Evolutionary conservation across 768 basidiomycete genomes (phyloP).

Genomic region (Lactifluus subvellereus): DNA sequence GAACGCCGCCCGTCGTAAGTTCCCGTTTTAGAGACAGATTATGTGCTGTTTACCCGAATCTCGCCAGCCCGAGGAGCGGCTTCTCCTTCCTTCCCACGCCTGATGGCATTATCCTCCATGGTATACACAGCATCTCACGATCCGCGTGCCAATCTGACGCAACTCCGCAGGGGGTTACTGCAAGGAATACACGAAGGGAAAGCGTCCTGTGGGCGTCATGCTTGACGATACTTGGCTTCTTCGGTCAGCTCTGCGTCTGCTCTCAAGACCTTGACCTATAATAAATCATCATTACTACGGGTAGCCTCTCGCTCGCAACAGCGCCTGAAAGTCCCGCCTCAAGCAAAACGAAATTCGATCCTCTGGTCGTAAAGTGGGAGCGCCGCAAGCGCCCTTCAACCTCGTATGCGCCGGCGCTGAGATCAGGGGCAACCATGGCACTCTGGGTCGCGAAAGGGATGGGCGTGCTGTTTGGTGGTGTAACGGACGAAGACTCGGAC

Average conservation of each 20-base stretch:
- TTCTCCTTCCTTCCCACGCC: conserved; percentile 77
- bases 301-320: neutral
- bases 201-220: conserved; percentile 79
- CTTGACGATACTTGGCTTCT: conserved; percentile 89
- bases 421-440: conserved; percentile 85
- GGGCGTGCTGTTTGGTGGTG: conserved; percentile 83
- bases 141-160: neutral
- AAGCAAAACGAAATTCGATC: conserved; percentile 38
- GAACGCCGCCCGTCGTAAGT: conserved; percentile 70
- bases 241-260: conserved; percentile 39
- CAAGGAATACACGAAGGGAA: conserved; percentile 84
- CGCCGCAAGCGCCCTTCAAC: conserved; percentile 65
- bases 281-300: neutral
- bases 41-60: neutral
- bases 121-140: conserved; percentile 32
- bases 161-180: conserved; percentile 71
- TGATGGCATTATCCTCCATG: conserved; percentile 78
- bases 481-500: conserved; percentile 77
- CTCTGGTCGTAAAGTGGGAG: conserved; percentile 74
- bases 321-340: conserved; percentile 26
- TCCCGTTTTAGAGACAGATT: neutral
- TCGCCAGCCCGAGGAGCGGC: conserved; percentile 61
- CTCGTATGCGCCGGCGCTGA: conserved; percentile 62
- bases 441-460: conserved; percentile 62
- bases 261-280: neutral